phyloP scores from a whole-genome alignment of 1,284 basidiomycete species.

The Coniophora puteana region DNA sequence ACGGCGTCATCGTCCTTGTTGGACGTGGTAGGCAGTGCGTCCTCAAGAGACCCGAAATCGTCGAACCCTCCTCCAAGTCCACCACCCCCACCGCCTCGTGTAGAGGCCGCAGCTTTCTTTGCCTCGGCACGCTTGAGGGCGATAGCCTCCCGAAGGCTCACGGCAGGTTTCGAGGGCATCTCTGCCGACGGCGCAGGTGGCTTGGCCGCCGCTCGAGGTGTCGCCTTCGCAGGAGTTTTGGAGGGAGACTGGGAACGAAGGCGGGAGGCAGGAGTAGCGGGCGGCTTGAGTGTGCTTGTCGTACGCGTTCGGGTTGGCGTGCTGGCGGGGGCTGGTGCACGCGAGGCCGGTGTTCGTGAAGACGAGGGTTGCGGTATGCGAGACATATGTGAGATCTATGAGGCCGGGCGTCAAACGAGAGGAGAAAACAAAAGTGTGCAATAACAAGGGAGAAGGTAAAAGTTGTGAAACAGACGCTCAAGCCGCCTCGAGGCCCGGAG shows the following conservation, averaged over 20 bases:
- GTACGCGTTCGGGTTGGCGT: too few species aligned
- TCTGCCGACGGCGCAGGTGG: constrained; percentile 27
- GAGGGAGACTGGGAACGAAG: constrained; percentile 32
- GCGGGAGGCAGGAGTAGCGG: constrained; percentile 22
- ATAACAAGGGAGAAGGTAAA: too few species aligned
- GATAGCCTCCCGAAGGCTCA: constrained; percentile 71
- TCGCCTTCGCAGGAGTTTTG: constrained; percentile 28
- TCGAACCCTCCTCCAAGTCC: constrained; percentile 16
- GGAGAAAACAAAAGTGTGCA: too few species aligned
- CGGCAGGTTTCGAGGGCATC: constrained; percentile 27
- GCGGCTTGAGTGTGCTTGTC: too few species aligned
- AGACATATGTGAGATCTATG: constrained; percentile 43
- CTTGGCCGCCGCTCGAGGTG: constrained; percentile 30
- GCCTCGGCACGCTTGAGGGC: constrained; percentile 71
- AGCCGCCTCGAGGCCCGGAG: too few species aligned
- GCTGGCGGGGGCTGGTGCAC: too few species aligned
- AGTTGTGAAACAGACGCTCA: too few species aligned
- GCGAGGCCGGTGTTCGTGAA: constrained; percentile 31
- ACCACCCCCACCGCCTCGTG: constrained; percentile 17
- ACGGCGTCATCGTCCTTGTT: constrained; percentile 42
- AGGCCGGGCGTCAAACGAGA: too few species aligned
- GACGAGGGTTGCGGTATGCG: constrained; percentile 44
- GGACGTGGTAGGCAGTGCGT: constrained; percentile 37
- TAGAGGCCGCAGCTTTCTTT: constrained; percentile 47
- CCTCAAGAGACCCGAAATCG: constrained; percentile 38